These are phyloP conservation scores for Corylus heterophylla DNA, from an alignment of 306 rosid species.

Conservation along the genomic window DNA sequence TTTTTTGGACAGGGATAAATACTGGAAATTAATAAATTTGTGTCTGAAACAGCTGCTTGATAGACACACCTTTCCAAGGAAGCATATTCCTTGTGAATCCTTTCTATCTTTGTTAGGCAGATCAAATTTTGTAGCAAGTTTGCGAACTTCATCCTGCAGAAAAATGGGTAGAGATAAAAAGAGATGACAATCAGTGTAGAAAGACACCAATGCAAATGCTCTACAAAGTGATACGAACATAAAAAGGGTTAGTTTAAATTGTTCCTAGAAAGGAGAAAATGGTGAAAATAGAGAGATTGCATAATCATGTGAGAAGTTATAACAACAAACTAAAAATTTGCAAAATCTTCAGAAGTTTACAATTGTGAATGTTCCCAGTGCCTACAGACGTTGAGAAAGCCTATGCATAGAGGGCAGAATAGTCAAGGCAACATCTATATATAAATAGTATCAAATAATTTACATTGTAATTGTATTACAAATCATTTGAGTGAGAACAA, in stretches of 20 bases:
- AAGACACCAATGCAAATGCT: not conserved
- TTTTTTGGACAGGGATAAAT: not conserved
- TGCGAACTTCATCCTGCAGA: constrained; percentile 85
- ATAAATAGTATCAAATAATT: not conserved
- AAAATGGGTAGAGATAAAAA: constrained; percentile 19
- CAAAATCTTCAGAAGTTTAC: not conserved
- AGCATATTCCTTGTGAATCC: constrained; percentile 99
- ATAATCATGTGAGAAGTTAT: not conserved
- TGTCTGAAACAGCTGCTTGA: not conserved
- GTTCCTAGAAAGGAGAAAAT: not conserved
- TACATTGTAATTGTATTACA: not conserved
- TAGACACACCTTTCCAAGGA: constrained; percentile 82
- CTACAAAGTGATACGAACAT: not conserved
- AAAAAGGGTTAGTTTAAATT: not conserved
- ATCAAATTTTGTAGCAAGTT: constrained; percentile 76
- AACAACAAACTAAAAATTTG: no score
- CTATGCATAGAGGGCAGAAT: not conserved
- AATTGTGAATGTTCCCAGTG: not conserved
- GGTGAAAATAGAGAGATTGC: not conserved
- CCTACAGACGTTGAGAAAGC: not conserved
- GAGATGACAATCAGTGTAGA: not conserved
- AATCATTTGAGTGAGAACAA: not conserved
- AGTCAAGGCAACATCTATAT: not conserved
- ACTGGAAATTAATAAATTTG: not conserved
- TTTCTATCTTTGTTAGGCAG: constrained; percentile 87